Evolutionary conservation across 805 yeast genomes (phyloP).

Genomic region (Candida pseudofarinosa): DNA sequence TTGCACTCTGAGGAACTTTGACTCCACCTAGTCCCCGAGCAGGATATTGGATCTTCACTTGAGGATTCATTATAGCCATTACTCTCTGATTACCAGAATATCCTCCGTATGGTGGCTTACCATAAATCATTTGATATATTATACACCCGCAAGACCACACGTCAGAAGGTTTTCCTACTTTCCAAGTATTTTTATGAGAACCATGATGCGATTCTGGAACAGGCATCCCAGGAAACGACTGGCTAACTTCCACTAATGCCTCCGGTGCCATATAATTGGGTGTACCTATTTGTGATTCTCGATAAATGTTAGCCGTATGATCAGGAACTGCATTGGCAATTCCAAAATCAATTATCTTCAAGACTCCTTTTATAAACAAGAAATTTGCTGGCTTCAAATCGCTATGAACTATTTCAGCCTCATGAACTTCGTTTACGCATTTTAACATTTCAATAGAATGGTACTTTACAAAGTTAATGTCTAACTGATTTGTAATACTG

Average conservation of each 20-base stretch:
- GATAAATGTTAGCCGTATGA: slow-evolving; percentile 81
- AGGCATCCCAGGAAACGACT: slow-evolving; percentile 22
- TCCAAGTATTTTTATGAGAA: slow-evolving; percentile 43
- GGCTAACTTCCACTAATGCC: slow-evolving; percentile 63
- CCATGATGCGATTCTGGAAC: slow-evolving; percentile 5
- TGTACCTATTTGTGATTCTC: slow-evolving; percentile 91
- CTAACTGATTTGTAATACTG: slow-evolving; percentile 43
- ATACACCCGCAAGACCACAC: slow-evolving; percentile 98
- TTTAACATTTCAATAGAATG: slow-evolving; percentile 73
- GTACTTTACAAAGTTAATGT: slow-evolving; percentile 71
- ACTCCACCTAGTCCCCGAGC: slow-evolving; percentile 56
- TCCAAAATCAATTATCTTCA: slow-evolving; percentile 93
- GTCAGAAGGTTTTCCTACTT: slow-evolving; percentile 92
- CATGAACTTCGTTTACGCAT: slow-evolving; percentile 87
- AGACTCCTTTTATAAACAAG: slow-evolving; percentile 73
- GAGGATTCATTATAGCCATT: slow-evolving; percentile 83
- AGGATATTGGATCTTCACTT: slow-evolving; percentile 66
- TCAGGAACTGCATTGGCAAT: slow-evolving; percentile 93
- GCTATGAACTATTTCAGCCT: slow-evolving; percentile 78
- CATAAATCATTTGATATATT: slow-evolving; percentile 91
- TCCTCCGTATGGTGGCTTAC: slow-evolving; percentile 83
- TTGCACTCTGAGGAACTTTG: slow-evolving; percentile 62
- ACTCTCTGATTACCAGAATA: slow-evolving; percentile 74
- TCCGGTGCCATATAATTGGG: slow-evolving; percentile 99
- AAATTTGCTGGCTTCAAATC: slow-evolving; percentile 73